phyloP scores from a whole-genome alignment of 1,284 basidiomycete species.

The Naganishia sp. region DNA sequence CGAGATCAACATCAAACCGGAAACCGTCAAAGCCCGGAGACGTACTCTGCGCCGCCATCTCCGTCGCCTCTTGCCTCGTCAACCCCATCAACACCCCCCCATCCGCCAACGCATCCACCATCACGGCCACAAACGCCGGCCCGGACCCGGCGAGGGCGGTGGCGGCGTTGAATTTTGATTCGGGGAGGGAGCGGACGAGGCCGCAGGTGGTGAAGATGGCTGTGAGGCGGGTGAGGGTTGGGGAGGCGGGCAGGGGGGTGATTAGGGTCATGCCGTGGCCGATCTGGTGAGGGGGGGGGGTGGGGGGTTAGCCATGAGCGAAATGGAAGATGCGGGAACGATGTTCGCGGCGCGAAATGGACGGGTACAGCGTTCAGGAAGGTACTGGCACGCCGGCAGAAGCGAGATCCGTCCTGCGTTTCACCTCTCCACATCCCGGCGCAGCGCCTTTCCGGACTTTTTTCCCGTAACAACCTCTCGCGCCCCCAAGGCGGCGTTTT shows the following conservation, averaged over 20 bases:
- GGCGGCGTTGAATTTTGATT: conserved; percentile 97
- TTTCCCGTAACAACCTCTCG: too few species aligned
- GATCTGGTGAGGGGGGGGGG: conserved; percentile 70
- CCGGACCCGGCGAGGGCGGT: conserved; percentile 95
- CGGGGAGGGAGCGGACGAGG: conserved; percentile 87
- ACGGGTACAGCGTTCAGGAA: too few species aligned
- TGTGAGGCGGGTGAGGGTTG: conserved; percentile 73
- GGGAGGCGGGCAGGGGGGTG: conserved; percentile 62
- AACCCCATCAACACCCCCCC: conserved; percentile 99
- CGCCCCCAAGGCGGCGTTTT: too few species aligned
- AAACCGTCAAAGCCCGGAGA: conserved; percentile 23
- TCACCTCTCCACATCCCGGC: too few species aligned
- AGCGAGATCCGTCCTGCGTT: too few species aligned
- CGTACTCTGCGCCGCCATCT: conserved; percentile 93
- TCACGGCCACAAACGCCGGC: conserved; percentile 94
- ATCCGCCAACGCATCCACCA: conserved; percentile 98
- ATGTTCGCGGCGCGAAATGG: too few species aligned
- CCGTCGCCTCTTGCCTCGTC: conserved; percentile 87
- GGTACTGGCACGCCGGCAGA: too few species aligned
- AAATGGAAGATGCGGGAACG: too few species aligned
- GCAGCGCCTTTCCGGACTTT: too few species aligned
- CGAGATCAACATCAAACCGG: not conserved
- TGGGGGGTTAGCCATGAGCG: too few species aligned
- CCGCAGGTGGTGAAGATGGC: conserved; percentile 96
- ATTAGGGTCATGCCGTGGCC: conserved; percentile 96